These are phyloP conservation scores for Pelargonium cotyledonis DNA, from an alignment of 441 rosid species.

Conservation along the genomic window DNA sequence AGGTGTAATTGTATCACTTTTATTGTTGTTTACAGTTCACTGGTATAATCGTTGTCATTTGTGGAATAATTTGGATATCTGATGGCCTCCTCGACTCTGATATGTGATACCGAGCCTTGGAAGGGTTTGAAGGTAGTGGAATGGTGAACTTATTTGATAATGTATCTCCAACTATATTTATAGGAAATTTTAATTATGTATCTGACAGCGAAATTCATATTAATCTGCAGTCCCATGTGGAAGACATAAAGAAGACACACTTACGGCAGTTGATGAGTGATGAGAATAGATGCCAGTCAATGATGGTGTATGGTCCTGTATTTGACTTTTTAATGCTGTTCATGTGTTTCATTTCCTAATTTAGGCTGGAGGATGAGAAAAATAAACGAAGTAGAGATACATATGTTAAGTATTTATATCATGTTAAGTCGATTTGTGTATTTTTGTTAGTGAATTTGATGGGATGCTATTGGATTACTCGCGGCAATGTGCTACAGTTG, in stretches of 20 bases:
- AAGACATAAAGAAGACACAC: slow-evolving; percentile 67
- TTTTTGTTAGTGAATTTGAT: slow-evolving; percentile 55
- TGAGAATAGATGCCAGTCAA: slow-evolving; percentile 54
- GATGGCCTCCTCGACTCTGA: neutral
- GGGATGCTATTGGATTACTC: slow-evolving; percentile 71
- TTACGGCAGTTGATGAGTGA: slow-evolving; percentile 74
- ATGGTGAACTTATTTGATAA: neutral
- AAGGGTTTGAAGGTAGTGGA: slow-evolving; percentile 6
- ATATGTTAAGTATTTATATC: neutral
- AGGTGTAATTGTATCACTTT: too few species aligned
- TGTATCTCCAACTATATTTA: neutral
- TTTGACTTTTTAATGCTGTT: neutral
- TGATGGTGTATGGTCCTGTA: slow-evolving; percentile 53
- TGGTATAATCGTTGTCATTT: neutral
- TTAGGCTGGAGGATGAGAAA: neutral
- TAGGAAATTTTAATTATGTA: neutral
- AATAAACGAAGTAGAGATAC: neutral
- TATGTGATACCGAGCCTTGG: neutral
- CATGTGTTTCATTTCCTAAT: neutral
- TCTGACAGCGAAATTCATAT: neutral
- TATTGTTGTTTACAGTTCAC: neutral
- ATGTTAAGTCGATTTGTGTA: slow-evolving; percentile 10
- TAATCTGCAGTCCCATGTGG: slow-evolving; percentile 51
- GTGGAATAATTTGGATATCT: neutral
- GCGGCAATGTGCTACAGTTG: slow-evolving; percentile 62